These are phyloP conservation scores for Pholiota molesta DNA, from an alignment of 768 basidiomycete species.

Conservation along the genomic window DNA sequence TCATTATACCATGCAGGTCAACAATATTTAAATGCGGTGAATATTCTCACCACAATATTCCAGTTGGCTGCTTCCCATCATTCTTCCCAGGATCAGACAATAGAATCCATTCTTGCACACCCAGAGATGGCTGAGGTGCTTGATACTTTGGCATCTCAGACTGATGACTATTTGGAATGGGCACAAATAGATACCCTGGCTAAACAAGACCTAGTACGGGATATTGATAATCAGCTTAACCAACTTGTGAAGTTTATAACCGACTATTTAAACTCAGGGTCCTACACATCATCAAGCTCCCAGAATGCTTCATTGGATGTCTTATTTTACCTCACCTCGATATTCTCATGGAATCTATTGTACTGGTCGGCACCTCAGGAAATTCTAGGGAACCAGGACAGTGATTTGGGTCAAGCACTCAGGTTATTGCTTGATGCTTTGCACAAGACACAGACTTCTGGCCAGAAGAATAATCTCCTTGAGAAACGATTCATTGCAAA, in stretches of 20 bases:
- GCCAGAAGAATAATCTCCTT: background rate
- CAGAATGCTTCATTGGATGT: background rate
- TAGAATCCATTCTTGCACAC: background rate
- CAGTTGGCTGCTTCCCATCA: background rate
- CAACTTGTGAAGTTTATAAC: background rate
- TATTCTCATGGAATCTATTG: background rate
- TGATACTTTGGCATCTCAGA: background rate
- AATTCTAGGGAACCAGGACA: background rate
- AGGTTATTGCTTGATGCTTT: background rate
- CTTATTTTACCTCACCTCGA: background rate
- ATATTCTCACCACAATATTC: background rate
- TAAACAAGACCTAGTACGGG: background rate
- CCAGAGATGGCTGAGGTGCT: background rate
- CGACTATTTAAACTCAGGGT: background rate
- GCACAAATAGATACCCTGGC: background rate
- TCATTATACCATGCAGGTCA: too few species aligned
- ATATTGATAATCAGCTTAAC: background rate
- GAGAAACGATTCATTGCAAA: too few species aligned
- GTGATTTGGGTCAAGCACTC: background rate
- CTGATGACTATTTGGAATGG: background rate
- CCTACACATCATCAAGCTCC: background rate
- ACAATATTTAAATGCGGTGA: too few species aligned
- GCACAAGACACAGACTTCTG: background rate
- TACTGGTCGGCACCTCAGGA: background rate
- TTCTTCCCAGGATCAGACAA: background rate